These are phyloP conservation scores for Croton setiger DNA, from an alignment of 441 rosid species.

Conservation along the genomic window DNA sequence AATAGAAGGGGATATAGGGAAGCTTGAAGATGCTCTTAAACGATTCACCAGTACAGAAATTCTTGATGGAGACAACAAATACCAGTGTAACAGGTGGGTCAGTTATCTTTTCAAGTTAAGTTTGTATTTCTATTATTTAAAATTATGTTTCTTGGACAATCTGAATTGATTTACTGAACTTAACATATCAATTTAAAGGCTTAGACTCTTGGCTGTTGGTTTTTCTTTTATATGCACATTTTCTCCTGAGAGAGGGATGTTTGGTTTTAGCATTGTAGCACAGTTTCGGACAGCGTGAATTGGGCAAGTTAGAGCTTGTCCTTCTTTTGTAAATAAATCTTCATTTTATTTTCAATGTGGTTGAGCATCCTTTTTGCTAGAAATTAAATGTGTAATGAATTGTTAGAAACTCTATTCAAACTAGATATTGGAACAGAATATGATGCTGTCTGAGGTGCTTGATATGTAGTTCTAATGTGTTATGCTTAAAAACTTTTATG, in stretches of 20 bases:
- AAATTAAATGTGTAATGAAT: neutral
- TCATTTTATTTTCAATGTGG: neutral
- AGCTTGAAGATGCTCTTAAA: conserved; percentile 85
- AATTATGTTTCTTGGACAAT: neutral
- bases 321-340: neutral
- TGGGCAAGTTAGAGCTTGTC: neutral
- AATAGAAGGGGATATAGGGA: conserved; percentile 81
- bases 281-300: neutral
- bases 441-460: neutral
- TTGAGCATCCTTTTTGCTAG: neutral
- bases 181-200: neutral
- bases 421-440: neutral
- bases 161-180: neutral
- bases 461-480: neutral
- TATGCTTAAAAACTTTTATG: neutral
- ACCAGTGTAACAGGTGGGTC: conserved; percentile 79
- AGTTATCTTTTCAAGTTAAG: conserved; percentile 10
- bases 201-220: neutral
- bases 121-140: neutral
- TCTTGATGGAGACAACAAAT: conserved; percentile 96
- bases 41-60: conserved; percentile 77
- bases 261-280: neutral
- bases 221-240: neutral
- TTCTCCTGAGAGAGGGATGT: neutral
- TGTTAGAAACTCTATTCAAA: neutral